Conservation (phyloP, 768 basidiomycete genomes). For the Suillus americanus region DNA sequence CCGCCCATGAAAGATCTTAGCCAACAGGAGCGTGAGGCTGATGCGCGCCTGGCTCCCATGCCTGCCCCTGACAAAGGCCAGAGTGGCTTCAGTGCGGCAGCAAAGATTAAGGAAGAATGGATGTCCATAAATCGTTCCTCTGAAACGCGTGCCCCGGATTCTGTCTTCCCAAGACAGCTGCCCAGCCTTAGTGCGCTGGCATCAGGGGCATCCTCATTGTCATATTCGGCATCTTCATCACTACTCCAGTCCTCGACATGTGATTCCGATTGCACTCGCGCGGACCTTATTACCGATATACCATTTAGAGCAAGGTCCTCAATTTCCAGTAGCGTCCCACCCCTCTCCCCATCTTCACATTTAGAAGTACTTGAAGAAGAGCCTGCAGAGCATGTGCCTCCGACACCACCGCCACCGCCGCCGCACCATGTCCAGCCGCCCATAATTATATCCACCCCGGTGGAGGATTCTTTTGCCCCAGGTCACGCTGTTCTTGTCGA, state of each 20-base stretch:
- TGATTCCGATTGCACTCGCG: conserved; percentile 4
- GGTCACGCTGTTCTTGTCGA: conserved; percentile 15
- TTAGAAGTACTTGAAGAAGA: conserved; percentile 33
- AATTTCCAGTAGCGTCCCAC: conserved; percentile 19
- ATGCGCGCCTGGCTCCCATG: conserved; percentile 38
- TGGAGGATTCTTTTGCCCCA: conserved; percentile 10
- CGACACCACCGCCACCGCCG: conserved; percentile 16
- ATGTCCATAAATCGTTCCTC: conserved; percentile 37
- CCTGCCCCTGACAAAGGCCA: conserved; percentile 32
- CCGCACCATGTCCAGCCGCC: conserved; percentile 5
- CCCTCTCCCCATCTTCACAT: conserved; percentile 23
- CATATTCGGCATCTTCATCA: conserved; percentile 8
- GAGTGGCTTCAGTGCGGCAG: conserved; percentile 42
- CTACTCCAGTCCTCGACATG: background rate
- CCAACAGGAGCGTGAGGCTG: conserved; percentile 41
- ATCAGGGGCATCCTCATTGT: background rate
- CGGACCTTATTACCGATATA: conserved; percentile 17
- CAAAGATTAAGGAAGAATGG: conserved; percentile 55
- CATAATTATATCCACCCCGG: conserved; percentile 21
- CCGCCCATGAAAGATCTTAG: conserved; percentile 43
- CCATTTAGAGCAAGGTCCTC: conserved; percentile 20
- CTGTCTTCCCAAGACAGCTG: conserved; percentile 5
- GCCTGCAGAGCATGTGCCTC: conserved; percentile 19
- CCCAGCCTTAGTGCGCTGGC: background rate
- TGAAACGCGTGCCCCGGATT: conserved; percentile 27